Percentiles rank a stretch among this genome's conserved stretches.
Evolutionary conservation across 2,329 filamentous ascomycete species (phyloP).

Genomic region (Pseudocercospora fijiensis): DNA sequence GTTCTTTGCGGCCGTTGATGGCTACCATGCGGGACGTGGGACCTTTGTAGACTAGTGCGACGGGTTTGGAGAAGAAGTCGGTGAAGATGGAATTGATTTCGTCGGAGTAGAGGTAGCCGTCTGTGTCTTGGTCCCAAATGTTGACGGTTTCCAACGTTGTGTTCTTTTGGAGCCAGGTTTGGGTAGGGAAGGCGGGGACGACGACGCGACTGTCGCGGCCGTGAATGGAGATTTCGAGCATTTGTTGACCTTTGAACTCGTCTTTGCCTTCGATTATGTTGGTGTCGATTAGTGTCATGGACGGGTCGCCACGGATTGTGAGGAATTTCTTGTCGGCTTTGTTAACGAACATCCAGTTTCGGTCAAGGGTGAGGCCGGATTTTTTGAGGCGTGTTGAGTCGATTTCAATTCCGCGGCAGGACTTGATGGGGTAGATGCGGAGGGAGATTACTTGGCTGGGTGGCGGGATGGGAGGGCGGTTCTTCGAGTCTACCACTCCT

Average conservation of each 20-base stretch:
- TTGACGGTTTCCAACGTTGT: slow-evolving; percentile 52
- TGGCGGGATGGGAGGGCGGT: slow-evolving; percentile 37
- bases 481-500: slow-evolving; percentile 25
- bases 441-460: slow-evolving; percentile 49
- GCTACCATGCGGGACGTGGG: slow-evolving; percentile 55
- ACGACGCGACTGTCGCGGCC: slow-evolving; percentile 45
- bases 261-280: slow-evolving; percentile 44
- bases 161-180: slow-evolving; percentile 55
- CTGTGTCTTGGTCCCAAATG: slow-evolving; percentile 61
- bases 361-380: slow-evolving; percentile 61
- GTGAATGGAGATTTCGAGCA: slow-evolving; percentile 52
- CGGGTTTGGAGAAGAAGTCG: slow-evolving; percentile 55
- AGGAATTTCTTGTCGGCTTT: slow-evolving; percentile 55
- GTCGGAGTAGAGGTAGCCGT: slow-evolving; percentile 55
- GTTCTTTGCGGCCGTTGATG: slow-evolving; percentile 56
- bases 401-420: slow-evolving; percentile 62
- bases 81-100: slow-evolving; percentile 56
- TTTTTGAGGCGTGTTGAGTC: slow-evolving; percentile 52
- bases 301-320: slow-evolving; percentile 60
- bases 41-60: slow-evolving; percentile 61
- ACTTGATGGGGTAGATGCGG: slow-evolving; percentile 65
- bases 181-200: slow-evolving; percentile 57
- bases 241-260: slow-evolving; percentile 34
- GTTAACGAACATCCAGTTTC: slow-evolving; percentile 66
- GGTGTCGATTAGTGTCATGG: slow-evolving; percentile 64